Evolutionary conservation across 2,329 filamentous ascomycete genomes (phyloP).

Genomic region (Fusarium sp.): DNA sequence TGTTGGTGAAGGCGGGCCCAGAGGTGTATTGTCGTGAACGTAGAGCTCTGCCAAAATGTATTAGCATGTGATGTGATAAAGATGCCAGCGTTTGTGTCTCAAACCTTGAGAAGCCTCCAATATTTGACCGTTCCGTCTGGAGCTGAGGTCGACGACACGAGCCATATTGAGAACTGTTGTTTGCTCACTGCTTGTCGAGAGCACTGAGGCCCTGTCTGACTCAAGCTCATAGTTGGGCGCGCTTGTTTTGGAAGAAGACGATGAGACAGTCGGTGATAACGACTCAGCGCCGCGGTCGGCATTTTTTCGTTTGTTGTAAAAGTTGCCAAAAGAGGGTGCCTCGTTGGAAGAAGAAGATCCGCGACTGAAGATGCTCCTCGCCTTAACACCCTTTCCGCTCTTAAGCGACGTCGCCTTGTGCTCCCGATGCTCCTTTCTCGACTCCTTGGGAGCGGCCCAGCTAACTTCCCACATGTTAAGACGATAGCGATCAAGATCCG

Average conservation of each 20-base stretch:
- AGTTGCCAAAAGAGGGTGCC: neutral
- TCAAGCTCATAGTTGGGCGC: slow-evolving; percentile 22
- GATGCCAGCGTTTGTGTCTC: neutral
- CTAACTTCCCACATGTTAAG: slow-evolving; percentile 42
- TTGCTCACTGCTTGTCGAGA: slow-evolving; percentile 8
- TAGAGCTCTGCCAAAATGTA: neutral
- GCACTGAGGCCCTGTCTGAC: slow-evolving; percentile 18
- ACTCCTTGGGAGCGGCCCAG: slow-evolving; percentile 36
- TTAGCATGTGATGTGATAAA: neutral
- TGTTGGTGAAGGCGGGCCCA: slow-evolving; percentile 1
- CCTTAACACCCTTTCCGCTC: slow-evolving; percentile 5
- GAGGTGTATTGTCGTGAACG: neutral
- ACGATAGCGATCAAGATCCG: slow-evolving; percentile 21
- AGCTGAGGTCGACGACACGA: slow-evolving; percentile 2
- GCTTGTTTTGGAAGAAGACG: slow-evolving; percentile 10
- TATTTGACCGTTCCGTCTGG: slow-evolving; percentile 5
- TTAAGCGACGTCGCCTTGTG: slow-evolving; percentile 15
- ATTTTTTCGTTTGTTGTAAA: neutral
- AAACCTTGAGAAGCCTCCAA: slow-evolving; percentile 4
- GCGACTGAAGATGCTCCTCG: slow-evolving; percentile 26
- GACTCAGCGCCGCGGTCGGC: neutral
- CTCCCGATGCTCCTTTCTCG: slow-evolving; percentile 38
- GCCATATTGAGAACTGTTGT: slow-evolving; percentile 1
- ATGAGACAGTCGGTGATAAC: slow-evolving; percentile 11
- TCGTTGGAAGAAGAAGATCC: slow-evolving; percentile 26